Conservation (phyloP, 352 stramenopile genomes). For the Poterioochromonas sp. region DNA sequence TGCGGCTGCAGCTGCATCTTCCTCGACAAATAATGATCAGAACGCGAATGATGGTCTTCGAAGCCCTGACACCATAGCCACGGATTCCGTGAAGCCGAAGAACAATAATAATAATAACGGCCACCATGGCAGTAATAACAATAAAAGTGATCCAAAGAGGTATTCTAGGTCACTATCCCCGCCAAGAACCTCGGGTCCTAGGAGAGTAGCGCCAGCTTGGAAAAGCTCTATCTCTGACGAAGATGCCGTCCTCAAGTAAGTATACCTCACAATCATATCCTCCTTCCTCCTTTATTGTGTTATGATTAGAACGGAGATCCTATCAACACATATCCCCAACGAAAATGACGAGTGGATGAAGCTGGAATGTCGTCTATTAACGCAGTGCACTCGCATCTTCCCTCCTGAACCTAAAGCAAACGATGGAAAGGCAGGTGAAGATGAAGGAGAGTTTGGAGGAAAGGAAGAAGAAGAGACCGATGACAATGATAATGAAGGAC, state of each 20-base stretch:
- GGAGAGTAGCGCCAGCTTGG: not conserved
- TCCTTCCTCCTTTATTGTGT: not conserved
- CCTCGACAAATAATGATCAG: not conserved
- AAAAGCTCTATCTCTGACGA: not conserved
- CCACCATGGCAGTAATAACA: not conserved
- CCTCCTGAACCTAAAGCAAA: not conserved
- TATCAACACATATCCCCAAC: not conserved
- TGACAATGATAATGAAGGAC: slow-evolving; percentile 6
- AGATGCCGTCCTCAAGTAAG: not conserved
- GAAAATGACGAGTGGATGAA: slow-evolving; percentile 16
- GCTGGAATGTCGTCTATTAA: not conserved
- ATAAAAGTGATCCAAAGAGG: not conserved
- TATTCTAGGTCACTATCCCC: slow-evolving; percentile 1
- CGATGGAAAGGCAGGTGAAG: not conserved
- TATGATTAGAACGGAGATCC: not conserved
- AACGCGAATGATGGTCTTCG: not conserved
- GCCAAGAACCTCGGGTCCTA: not conserved
- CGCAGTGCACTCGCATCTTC: slow-evolving; percentile 1
- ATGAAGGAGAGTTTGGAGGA: not conserved
- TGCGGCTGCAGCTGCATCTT: not conserved
- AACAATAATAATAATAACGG: not conserved
- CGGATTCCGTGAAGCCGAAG: not conserved
- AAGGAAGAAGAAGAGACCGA: slow-evolving; percentile 9
- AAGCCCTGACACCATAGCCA: too few relatives aligned
- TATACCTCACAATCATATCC: not conserved